Conservation (phyloP, 1,139 yeast species). For the Kurtzmaniella natalensis region DNA sequence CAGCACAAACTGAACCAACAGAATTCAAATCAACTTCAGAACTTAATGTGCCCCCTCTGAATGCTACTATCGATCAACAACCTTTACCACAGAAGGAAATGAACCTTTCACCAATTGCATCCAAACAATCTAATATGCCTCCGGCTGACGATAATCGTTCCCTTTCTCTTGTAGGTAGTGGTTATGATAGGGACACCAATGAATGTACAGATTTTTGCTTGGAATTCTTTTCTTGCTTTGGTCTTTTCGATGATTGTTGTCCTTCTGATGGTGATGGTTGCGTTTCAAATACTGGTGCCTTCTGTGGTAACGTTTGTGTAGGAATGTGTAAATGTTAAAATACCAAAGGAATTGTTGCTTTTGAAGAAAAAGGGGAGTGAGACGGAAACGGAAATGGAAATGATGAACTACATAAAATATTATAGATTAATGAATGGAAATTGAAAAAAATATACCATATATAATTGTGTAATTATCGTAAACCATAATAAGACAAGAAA, state of each 20-base stretch:
- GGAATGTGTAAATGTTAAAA: conserved; percentile 30
- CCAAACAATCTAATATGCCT: conserved; percentile 3
- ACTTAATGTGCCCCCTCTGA: no score
- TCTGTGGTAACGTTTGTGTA: conserved; percentile 35
- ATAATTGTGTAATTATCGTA: no score
- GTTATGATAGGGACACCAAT: conserved; percentile 31
- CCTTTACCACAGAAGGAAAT: conserved; percentile 7
- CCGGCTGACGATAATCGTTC: neutral
- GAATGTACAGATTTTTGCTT: conserved; percentile 44
- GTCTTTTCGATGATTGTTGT: conserved; percentile 38
- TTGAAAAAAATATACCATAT: no score
- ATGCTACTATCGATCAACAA: no score
- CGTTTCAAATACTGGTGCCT: conserved; percentile 30
- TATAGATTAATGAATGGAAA: no score
- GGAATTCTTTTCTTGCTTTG: conserved; percentile 38
- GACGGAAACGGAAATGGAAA: neutral
- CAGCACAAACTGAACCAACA: no score
- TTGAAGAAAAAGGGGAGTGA: neutral
- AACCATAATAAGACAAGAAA: no score
- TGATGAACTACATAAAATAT: neutral
- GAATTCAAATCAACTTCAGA: no score
- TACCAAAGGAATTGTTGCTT: neutral
- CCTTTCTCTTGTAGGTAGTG: conserved; percentile 26
- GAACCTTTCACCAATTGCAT: conserved; percentile 2
- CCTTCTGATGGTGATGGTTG: conserved; percentile 42